These are phyloP conservation scores for Myrmaecium sp. DNA, from an alignment of 2,329 filamentous ascomycete genomes.

Conservation along the genomic window DNA sequence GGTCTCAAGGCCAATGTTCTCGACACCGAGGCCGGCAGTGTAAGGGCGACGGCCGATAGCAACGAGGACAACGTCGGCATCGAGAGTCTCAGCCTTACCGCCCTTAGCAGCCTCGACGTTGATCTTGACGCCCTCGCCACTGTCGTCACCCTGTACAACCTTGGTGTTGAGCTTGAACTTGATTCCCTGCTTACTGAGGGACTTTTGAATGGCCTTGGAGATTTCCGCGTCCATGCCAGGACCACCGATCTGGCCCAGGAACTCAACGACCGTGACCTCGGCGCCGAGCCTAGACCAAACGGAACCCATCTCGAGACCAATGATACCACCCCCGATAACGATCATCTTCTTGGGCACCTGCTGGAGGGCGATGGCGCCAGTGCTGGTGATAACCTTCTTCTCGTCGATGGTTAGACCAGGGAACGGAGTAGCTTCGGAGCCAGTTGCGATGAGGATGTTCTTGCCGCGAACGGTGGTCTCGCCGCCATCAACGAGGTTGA, in stretches of 20 bases:
- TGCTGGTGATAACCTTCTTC: conserved; percentile 93
- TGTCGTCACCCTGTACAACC: conserved; percentile 70
- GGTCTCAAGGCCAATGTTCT: conserved; percentile 81
- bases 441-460: conserved; percentile 97
- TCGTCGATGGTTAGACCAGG: conserved; percentile 91
- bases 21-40: conserved; percentile 76
- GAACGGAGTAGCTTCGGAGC: conserved; percentile 89
- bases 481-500: conserved; percentile 78
- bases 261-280: conserved; percentile 96
- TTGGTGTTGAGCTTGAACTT: conserved; percentile 98
- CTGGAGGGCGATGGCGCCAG: conserved; percentile 75
- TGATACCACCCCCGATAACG: conserved; percentile 96
- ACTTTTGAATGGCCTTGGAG: conserved; percentile 79
- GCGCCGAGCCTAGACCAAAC: conserved; percentile 91
- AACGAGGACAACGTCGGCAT: conserved; percentile 88
- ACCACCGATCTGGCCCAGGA: conserved; percentile 87
- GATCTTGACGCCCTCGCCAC: conserved; percentile 61
- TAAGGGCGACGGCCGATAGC: conserved; percentile 94
- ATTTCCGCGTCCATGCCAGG: conserved; percentile 95
- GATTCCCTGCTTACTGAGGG: conserved; percentile 88
- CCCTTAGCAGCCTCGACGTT: conserved; percentile 87
- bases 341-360: conserved; percentile 92
- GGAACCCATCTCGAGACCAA: conserved; percentile 93
- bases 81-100: conserved; percentile 81
- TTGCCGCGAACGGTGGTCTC: conserved; percentile 77